phyloP scores from a whole-genome alignment of 1,284 basidiomycete genomes.

The Erythrobasidium hasegawianum region DNA sequence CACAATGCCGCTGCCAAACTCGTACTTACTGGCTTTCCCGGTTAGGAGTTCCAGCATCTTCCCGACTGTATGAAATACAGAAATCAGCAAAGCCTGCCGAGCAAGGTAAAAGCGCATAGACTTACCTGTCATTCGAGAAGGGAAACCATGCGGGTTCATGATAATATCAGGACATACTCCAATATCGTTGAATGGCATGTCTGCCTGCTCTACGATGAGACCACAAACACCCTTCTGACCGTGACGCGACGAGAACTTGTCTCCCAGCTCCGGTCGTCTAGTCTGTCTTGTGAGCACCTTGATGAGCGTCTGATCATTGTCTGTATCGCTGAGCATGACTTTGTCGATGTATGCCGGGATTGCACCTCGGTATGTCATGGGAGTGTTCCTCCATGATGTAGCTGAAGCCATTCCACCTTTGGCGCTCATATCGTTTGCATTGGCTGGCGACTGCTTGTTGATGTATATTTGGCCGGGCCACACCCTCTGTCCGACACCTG shows the following conservation, averaged over 20 bases:
- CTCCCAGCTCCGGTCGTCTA: constrained; percentile 89
- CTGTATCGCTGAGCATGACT: constrained; percentile 91
- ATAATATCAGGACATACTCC: constrained; percentile 93
- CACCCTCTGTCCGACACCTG: constrained; percentile 89
- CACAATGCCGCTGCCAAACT: too few species aligned
- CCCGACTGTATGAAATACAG: constrained; percentile 66
- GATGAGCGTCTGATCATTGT: constrained; percentile 86
- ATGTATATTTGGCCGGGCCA: constrained; percentile 92
- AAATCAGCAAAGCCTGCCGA: neutral
- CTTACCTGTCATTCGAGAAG: constrained; percentile 73
- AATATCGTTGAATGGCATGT: constrained; percentile 98
- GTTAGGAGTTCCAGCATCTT: constrained; percentile 99
- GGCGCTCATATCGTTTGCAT: constrained; percentile 62
- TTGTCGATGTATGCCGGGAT: constrained; percentile 95
- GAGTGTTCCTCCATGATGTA: constrained; percentile 79
- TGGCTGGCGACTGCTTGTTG: constrained; percentile 92
- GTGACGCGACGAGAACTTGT: constrained; percentile 97
- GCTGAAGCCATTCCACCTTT: constrained; percentile 54
- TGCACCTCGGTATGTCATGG: constrained; percentile 86
- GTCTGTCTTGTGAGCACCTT: constrained; percentile 99
- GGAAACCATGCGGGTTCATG: constrained; percentile 99
- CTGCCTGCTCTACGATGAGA: constrained; percentile 95
- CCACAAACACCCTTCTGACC: constrained; percentile 99
- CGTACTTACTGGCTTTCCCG: constrained; percentile 77
- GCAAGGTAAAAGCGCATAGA: neutral